Evolutionary conservation across 768 basidiomycete species (phyloP).

Genomic region (Lentinula aciculospora): DNA sequence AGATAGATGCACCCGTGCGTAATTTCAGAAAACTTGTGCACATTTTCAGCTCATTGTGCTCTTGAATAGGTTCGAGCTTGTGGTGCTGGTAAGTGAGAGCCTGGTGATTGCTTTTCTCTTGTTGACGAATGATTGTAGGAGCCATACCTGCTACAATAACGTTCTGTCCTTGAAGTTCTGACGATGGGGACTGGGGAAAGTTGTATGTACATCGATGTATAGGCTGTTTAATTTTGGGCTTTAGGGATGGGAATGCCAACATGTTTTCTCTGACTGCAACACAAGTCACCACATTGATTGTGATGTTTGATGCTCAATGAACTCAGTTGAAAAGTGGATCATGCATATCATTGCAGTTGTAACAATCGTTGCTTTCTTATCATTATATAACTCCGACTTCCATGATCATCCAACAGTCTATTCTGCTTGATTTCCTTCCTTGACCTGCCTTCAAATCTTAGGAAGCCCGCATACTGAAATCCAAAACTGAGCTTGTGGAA

Average conservation of each 20-base stretch:
- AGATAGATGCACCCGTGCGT: conserved; percentile 29
- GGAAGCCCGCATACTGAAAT: neutral
- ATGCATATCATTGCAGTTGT: neutral
- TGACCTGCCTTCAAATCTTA: neutral
- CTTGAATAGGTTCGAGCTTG: neutral
- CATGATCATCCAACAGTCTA: neutral
- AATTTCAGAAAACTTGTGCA: neutral
- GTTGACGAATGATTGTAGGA: neutral
- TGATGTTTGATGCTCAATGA: neutral
- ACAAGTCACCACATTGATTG: neutral
- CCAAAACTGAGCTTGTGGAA: neutral
- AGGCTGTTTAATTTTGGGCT: neutral
- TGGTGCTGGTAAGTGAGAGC: neutral
- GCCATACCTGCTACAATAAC: neutral
- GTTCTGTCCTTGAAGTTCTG: conserved; percentile 1
- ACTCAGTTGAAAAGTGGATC: neutral
- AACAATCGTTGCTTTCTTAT: no score
- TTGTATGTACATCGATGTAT: neutral
- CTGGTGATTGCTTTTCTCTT: no score
- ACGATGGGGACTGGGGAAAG: neutral
- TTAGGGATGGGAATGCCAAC: neutral
- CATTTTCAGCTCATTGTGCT: neutral
- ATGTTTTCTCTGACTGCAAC: neutral
- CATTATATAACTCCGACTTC: no score
- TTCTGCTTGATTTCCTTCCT: neutral